These are phyloP conservation scores for Straminergon stramineum DNA, from an alignment of 225 moss, liverwort and hornwort genomes.

Conservation along the genomic window DNA sequence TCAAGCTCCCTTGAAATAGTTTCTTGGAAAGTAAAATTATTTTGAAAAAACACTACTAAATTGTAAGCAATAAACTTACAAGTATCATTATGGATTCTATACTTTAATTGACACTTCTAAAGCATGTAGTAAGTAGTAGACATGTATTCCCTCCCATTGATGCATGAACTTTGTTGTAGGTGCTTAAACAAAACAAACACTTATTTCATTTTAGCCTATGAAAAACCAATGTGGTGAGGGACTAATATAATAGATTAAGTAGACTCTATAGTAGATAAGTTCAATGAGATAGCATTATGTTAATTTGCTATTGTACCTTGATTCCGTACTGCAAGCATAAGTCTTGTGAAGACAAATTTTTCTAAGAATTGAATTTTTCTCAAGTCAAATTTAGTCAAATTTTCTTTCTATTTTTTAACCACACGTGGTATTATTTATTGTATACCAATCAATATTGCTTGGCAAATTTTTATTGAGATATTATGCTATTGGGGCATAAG, in stretches of 20 bases:
- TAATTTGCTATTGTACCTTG: neutral
- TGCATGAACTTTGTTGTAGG: neutral
- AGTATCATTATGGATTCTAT: neutral
- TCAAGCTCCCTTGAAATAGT: neutral
- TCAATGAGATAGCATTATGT: neutral
- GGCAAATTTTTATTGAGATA: neutral
- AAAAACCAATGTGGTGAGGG: neutral
- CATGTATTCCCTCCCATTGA: neutral
- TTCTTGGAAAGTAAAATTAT: neutral
- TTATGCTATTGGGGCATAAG: neutral
- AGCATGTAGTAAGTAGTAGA: neutral
- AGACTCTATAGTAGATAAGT: neutral
- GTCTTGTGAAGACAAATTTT: no score
- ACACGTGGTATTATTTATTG: neutral
- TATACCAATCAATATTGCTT: neutral
- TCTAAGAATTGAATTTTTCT: neutral
- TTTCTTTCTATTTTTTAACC: neutral
- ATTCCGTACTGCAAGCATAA: accelerated
- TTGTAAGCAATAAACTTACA: neutral
- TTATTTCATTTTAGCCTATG: neutral
- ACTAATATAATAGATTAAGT: accelerated
- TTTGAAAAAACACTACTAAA: neutral
- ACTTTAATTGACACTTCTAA: neutral
- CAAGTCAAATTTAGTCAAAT: neutral
- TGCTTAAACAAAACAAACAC: neutral